Evolutionary conservation across 768 basidiomycete genomes (phyloP).

Genomic region (Suillus clintonianus): DNA sequence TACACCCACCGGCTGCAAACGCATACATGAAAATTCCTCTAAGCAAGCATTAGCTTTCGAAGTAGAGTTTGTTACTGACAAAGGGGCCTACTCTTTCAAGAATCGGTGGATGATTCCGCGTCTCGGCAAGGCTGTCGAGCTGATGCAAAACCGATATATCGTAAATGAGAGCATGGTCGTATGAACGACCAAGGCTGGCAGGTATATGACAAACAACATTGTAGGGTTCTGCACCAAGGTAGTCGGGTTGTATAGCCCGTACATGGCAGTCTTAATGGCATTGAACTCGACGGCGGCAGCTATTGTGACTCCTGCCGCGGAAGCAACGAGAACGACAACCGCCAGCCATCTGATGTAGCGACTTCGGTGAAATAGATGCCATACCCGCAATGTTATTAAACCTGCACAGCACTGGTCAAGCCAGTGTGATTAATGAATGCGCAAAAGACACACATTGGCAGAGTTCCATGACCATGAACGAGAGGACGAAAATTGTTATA

Average conservation of each 20-base stretch:
- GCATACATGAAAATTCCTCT: constrained; percentile 26
- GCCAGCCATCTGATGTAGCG: constrained; percentile 5
- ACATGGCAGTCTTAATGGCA: neutral
- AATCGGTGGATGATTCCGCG: constrained; percentile 16
- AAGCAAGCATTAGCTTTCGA: neutral
- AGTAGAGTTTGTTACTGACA: neutral
- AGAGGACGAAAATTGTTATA: neutral
- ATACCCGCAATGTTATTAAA: constrained; percentile 18
- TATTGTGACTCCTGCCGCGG: neutral
- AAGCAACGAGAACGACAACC: neutral
- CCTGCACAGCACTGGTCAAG: constrained; percentile 3
- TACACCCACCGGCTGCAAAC: constrained; percentile 16
- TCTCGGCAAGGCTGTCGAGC: constrained; percentile 5
- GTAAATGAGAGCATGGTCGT: constrained; percentile 17
- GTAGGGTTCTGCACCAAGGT: neutral
- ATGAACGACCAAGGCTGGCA: constrained; percentile 15
- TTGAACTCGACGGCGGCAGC: neutral
- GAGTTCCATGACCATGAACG: constrained; percentile 1
- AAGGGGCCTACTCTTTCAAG: constrained; percentile 19
- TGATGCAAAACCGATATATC: constrained; percentile 16
- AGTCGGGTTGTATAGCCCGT: neutral
- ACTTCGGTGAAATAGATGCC: constrained; percentile 17
- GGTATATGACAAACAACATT: constrained; percentile 10
- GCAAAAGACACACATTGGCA: constrained; percentile 18
- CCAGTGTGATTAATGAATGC: neutral